phyloP scores from a whole-genome alignment of 2,329 filamentous ascomycete genomes.

The Aspergillus persii region DNA sequence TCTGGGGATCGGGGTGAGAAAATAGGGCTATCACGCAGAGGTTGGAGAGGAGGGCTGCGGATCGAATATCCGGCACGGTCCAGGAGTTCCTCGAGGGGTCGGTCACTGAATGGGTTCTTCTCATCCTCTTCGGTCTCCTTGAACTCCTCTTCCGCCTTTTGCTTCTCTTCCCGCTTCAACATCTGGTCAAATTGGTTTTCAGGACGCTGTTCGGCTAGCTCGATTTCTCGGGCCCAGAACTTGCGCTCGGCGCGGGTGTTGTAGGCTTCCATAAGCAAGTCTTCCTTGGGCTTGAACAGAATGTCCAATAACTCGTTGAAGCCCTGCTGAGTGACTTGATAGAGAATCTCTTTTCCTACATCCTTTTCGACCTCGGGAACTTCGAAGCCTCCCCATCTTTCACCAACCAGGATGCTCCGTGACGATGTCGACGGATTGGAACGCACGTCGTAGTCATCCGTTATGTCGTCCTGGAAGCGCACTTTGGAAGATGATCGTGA shows the following conservation, averaged over 20 bases:
- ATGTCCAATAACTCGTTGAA: constrained; percentile 90
- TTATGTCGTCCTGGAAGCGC: constrained; percentile 68
- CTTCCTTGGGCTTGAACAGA: constrained; percentile 79
- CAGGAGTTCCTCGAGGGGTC: constrained; percentile 44
- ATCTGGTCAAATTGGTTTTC: constrained; percentile 20
- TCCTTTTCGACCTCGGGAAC: constrained; percentile 78
- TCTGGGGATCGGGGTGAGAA: constrained; percentile 25
- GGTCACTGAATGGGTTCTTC: constrained; percentile 33
- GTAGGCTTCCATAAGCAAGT: constrained; percentile 67
- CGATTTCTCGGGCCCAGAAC: constrained; percentile 47
- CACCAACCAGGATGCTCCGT: constrained; percentile 61
- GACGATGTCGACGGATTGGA: constrained; percentile 74
- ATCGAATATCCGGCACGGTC: constrained; percentile 41
- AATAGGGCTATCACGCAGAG: constrained; percentile 19
- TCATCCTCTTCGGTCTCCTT: constrained; percentile 28
- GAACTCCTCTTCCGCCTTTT: constrained; percentile 23
- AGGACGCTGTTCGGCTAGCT: constrained; percentile 34
- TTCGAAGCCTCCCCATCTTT: constrained; percentile 75
- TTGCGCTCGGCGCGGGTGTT: constrained; percentile 62
- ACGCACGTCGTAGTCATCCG: constrained; percentile 65
- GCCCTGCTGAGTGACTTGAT: constrained; percentile 85
- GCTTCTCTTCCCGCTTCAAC: constrained; percentile 6
- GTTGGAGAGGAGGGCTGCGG: constrained; percentile 22
- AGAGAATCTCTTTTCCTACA: constrained; percentile 82
- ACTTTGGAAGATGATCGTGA: constrained; percentile 78